Evolutionary conservation across 2,329 filamentous ascomycete species (phyloP).

Genomic region (Zymoseptoria tritici): DNA sequence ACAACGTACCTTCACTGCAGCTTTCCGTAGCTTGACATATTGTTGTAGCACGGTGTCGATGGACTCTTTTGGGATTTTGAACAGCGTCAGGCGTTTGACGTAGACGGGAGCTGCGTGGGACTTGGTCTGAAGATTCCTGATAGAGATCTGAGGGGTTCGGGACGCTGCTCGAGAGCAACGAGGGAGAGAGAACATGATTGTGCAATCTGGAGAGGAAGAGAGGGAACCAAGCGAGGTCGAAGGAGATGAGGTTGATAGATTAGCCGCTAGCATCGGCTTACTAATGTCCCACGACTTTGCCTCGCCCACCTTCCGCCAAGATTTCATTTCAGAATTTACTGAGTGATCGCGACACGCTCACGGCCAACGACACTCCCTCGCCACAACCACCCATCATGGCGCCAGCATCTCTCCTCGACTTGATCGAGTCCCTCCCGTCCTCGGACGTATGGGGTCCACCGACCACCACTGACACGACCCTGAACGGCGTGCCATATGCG

Average conservation of each 20-base stretch:
- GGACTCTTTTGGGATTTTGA: conserved; percentile 45
- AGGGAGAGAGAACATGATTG: background rate
- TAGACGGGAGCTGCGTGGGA: conserved; percentile 3
- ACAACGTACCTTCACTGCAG: conserved; percentile 35
- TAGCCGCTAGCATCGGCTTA: background rate
- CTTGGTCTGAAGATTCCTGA: background rate
- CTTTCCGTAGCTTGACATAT: conserved; percentile 39
- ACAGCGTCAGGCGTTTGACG: conserved; percentile 46
- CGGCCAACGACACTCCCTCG: background rate
- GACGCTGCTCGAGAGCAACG: background rate
- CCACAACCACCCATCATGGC: conserved; percentile 33
- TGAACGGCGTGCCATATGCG: conserved; percentile 93
- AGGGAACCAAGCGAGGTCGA: background rate
- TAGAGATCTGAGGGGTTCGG: background rate
- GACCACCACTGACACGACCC: conserved; percentile 73
- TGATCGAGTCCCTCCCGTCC: conserved; percentile 40
- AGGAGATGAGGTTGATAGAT: background rate
- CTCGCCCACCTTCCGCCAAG: background rate
- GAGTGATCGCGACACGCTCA: background rate
- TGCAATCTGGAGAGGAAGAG: background rate
- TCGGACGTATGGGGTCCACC: conserved; percentile 69
- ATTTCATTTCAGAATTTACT: background rate
- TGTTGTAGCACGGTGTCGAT: conserved; percentile 38
- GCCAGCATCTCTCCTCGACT: conserved; percentile 40
- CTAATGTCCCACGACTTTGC: background rate